Evolutionary conservation across 192 early-diverging fungal species (phyloP), one percentile per base, ranked within the genome.

Genomic region (Backusella luteola): DNA sequence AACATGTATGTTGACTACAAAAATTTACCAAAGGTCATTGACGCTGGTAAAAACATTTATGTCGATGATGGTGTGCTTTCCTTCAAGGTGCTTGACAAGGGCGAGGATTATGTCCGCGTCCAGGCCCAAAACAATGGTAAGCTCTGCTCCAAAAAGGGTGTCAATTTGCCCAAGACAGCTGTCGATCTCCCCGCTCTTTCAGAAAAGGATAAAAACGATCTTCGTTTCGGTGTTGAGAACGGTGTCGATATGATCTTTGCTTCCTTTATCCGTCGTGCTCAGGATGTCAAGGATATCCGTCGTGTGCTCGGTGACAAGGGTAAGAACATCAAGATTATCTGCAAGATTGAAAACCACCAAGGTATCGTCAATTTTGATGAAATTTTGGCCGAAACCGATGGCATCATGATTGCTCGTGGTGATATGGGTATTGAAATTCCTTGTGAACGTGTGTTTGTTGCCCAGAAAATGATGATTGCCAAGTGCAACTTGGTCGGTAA

Each of bases 401-500:
- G 96, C 44, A 91, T 98, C 74, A 98, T 98, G 96, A 93, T 97
- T 77, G 96, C 96, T 36, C 93, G 96, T 78, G 96, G 96, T 77
- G 96, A 96, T 81, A 84, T 98, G 67, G 96, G 96, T 66, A 95
- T 96, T 35, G 96, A 98, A 84, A 95, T 96, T 70, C 96, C 95
- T 23, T 91, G 94, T n/a, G 94, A 95, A 75, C 87, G 92, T 78
- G 95, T 95, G 34, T 94, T 94, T 77, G 84, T 94, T 56, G 92
- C 87, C 73, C 96, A 98, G 81, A 98, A 98, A 88, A 96, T 96
- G 94, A 96, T 98, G 89, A 97, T 92, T 56, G 92, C 96, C 77
- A 97, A 98, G 84, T 96, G 95, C 85, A 98, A 97, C 81, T 81
- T 94, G 70, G 94, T 92, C 21, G 96, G 95, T 63, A 98, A 96